Base-by-base conservation (phyloP, 2,329 filamentous ascomycete species). In the Tolypocladium tundrense region DNA sequence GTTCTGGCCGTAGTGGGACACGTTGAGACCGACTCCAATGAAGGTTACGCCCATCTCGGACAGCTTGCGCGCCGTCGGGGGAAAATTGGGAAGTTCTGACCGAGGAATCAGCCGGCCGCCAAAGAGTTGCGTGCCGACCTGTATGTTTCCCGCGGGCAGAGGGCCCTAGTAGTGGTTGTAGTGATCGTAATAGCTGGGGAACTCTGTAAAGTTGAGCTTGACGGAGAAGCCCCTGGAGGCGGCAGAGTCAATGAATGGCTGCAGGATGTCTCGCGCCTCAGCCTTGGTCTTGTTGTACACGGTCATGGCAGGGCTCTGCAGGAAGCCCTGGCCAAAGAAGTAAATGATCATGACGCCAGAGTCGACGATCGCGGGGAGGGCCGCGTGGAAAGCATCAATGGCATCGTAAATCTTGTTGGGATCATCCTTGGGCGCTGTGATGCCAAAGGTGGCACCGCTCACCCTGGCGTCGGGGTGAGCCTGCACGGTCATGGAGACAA, bases 61-160 rank as follows among this genome's bases (percentile, higher is more conserved):
- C 4, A 67, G 60, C 35, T 52, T 57, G 35, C 57, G 58, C 2
- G 59, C 59, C 10, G 59, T 59, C 1, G 55, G 53, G 21, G 56
- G 43, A 33, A 66, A 60, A 7, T n/a, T 52, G 37, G 61, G 24
- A 1, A 77, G 64, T 10, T 66, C 66, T 16, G 67, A 62, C 37
- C 72, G 67, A 14, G 75, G 73, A 31, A 79, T 69, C 10, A 80
- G 70, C 21, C 77, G 73, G 13, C 74, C 72, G 35, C 77, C 76
- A 19, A 66, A 69, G 37, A 69, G 68, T 8, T 61, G 62, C 9
- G 63, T 65, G 51, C 65, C 65, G 16, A 68, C 67, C 24, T 63
- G 57, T 54, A 69, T 65, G 72, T 72, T 58, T 73, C 66, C 67
- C 9, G 62, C 63, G 8, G 69, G 77, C 4, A 75, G 63, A 11